Conservation (phyloP, 129 eudicot genomes). For the Pseudognaphalium luteoalbum region DNA sequence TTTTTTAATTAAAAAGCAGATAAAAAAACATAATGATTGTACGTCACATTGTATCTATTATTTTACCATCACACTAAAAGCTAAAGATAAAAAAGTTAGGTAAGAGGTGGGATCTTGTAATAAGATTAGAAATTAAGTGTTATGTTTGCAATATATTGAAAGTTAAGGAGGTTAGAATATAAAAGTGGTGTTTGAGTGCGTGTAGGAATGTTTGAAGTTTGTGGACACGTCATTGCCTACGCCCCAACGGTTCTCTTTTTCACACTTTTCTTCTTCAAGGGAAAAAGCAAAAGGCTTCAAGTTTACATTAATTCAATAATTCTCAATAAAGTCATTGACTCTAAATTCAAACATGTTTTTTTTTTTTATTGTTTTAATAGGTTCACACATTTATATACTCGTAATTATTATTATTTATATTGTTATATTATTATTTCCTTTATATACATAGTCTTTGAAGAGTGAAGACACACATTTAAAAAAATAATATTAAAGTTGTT, state of each 20-base stretch:
- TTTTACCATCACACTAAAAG: background rate
- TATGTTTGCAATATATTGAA: background rate
- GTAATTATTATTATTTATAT: no score
- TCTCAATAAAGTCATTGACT: constrained; percentile 21
- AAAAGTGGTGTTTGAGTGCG: constrained; percentile 15
- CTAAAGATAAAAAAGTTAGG: constrained; percentile 15
- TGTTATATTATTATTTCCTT: no score
- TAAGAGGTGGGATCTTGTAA: constrained; percentile 7
- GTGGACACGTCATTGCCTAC: constrained; percentile 39
- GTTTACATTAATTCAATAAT: constrained; percentile 27
- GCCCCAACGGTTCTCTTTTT: constrained; percentile 42
- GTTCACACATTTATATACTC: background rate
- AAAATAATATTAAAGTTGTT: no score
- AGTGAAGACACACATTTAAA: no score
- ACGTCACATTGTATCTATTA: background rate
- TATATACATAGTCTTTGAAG: no score
- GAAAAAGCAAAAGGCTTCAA: constrained; percentile 19
- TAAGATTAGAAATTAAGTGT: background rate
- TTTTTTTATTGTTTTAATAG: background rate
- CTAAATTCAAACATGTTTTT: background rate
- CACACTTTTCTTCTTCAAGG: constrained; percentile 33
- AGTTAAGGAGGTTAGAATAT: background rate
- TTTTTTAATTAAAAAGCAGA: background rate
- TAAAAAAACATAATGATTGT: background rate
- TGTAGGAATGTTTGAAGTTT: constrained; percentile 18